Conservation (phyloP, 1,284 basidiomycete species). For the Cutaneotrichosporon sp. region DNA sequence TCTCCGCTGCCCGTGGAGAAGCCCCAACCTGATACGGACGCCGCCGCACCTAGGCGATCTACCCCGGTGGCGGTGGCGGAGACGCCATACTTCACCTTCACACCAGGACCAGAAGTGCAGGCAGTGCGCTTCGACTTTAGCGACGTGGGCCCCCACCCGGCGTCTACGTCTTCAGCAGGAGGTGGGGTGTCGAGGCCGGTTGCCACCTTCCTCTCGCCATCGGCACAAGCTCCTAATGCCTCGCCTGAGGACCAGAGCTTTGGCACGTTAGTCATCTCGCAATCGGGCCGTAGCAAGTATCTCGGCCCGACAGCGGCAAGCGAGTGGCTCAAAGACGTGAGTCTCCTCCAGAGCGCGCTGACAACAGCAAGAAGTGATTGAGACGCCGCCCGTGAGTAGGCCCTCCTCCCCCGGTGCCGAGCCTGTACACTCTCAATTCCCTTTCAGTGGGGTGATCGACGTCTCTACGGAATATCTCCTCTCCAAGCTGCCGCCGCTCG, state of each 20-base stretch:
- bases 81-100: neutral
- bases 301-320: slow-evolving; percentile 36
- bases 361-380: slow-evolving; percentile 27
- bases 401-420: neutral
- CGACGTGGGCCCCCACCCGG: neutral
- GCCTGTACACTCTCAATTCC: slow-evolving; percentile 1
- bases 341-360: slow-evolving; percentile 4
- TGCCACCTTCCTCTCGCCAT: neutral
- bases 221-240: neutral
- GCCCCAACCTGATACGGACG: neutral
- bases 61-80: neutral
- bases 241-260: slow-evolving; percentile 28
- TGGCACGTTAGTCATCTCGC: slow-evolving; percentile 34
- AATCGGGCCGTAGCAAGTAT: slow-evolving; percentile 33
- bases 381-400: slow-evolving; percentile 9
- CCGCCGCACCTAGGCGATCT: neutral
- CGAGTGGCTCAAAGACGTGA: slow-evolving; percentile 41
- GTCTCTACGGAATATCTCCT: slow-evolving; percentile 18
- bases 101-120: neutral
- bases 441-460: slow-evolving; percentile 18
- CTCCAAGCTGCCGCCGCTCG: slow-evolving; percentile 27
- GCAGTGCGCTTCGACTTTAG: slow-evolving; percentile 3
- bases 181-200: neutral
- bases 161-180: neutral
- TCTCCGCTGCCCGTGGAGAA: neutral